Evolutionary conservation across 768 basidiomycete genomes (phyloP).

Genomic region (Collybia sordida): DNA sequence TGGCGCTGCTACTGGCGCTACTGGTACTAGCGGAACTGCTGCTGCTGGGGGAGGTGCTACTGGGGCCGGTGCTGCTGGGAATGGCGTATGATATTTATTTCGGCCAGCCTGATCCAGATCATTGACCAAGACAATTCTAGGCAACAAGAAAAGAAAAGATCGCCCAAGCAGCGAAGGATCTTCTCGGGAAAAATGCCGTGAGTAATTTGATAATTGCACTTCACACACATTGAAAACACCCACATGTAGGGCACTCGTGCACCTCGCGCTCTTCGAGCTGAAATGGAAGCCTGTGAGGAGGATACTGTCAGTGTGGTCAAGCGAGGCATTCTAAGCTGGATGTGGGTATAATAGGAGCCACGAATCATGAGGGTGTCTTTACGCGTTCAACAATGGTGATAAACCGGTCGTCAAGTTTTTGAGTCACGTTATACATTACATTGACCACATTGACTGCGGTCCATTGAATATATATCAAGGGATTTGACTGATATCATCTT

Average conservation of each 20-base stretch:
- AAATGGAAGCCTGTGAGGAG: conserved; percentile 24
- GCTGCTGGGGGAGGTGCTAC: conserved; percentile 3
- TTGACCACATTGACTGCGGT: background rate
- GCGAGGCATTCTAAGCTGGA: conserved; percentile 24
- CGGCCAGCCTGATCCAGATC: background rate
- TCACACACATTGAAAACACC: background rate
- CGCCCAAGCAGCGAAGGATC: conserved; percentile 12
- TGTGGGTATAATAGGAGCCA: conserved; percentile 23
- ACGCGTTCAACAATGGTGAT: background rate
- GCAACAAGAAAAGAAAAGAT: conserved; percentile 1
- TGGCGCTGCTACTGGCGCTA: background rate
- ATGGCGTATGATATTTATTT: conserved; percentile 7
- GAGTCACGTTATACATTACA: conserved; percentile 7
- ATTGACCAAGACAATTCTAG: background rate
- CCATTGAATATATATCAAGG: too few relatives aligned
- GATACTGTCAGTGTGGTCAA: conserved; percentile 21
- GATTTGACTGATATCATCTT: too few relatives aligned
- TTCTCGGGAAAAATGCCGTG: conserved; percentile 18
- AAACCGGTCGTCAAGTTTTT: background rate
- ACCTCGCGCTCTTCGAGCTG: conserved; percentile 33
- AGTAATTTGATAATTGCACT: conserved; percentile 1
- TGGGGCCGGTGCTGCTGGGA: background rate
- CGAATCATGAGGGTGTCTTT: background rate
- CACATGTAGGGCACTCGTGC: conserved; percentile 36
- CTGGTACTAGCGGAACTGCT: conserved; percentile 4